phyloP scores from a whole-genome alignment of 768 basidiomycete genomes.

The Neoboletus brunneissimus region DNA sequence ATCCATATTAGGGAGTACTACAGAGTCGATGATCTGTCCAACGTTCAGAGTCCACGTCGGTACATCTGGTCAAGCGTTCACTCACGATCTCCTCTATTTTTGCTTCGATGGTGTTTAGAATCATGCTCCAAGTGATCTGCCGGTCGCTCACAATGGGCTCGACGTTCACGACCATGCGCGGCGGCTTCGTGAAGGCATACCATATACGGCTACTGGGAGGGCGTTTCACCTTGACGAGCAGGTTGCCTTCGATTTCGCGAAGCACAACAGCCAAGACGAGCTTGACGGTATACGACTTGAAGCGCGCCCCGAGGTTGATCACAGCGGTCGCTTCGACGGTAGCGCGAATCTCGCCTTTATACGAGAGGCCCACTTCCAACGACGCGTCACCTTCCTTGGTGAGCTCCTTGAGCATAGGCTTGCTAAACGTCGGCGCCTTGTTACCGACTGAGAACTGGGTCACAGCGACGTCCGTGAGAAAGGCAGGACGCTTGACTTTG shows the following conservation, averaged over 20 bases:
- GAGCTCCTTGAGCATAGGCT: conserved; percentile 97
- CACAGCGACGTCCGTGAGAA: conserved; percentile 82
- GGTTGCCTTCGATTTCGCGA: conserved; percentile 87
- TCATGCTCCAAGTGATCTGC: conserved; percentile 93
- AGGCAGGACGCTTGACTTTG: conserved; percentile 85
- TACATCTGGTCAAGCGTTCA: conserved; percentile 16
- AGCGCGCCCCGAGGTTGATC: conserved; percentile 77
- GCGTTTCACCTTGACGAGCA: conserved; percentile 86
- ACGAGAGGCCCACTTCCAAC: conserved; percentile 79
- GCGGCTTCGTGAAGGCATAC: conserved; percentile 88
- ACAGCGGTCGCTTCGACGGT: conserved; percentile 88
- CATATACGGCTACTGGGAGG: conserved; percentile 94
- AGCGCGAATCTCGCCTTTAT: conserved; percentile 86
- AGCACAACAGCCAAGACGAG: conserved; percentile 86
- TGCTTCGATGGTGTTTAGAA: conserved; percentile 85
- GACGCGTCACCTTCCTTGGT: conserved; percentile 92
- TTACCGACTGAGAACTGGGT: conserved; percentile 88
- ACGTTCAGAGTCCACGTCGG: conserved; percentile 65
- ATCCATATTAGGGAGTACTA: conserved; percentile 98
- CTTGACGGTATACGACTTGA: conserved; percentile 89
- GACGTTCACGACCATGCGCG: conserved; percentile 84
- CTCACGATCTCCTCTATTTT: conserved; percentile 82
- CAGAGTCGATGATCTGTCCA: conserved; percentile 84
- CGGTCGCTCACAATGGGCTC: conserved; percentile 93
- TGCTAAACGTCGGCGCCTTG: conserved; percentile 82